A percentile compares a stretch with the other conserved stretches of the same genome.
These are phyloP conservation scores for Musa troglodytarum DNA, from an alignment of 176 grass and related monocot species.

Conservation along the genomic window DNA sequence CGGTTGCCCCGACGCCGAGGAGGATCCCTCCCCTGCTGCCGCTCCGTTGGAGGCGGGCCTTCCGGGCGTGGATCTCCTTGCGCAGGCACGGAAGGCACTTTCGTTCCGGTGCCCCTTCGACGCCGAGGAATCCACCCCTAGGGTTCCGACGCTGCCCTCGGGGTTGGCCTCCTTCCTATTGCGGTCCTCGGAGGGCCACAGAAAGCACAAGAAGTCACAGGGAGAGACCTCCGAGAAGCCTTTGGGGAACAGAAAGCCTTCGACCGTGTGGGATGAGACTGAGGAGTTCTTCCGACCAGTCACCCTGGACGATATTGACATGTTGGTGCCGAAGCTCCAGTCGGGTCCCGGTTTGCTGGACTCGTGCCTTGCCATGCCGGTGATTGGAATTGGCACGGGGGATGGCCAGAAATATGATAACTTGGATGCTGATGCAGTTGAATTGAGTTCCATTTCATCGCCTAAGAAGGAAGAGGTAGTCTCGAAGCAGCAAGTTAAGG, in stretches of 20 bases:
- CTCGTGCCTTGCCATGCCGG: conserved; percentile 45
- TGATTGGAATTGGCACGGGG: conserved; percentile 22
- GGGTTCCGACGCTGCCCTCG: conserved; percentile 60
- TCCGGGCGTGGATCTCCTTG: conserved; percentile 35
- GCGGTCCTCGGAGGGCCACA: conserved; percentile 38
- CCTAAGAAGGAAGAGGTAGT: conserved; percentile 35
- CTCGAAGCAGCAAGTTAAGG: conserved; percentile 10
- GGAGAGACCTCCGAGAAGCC: conserved; percentile 30
- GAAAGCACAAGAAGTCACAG: conserved; percentile 59
- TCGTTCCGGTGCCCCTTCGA: conserved; percentile 73
- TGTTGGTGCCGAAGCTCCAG: conserved; percentile 37
- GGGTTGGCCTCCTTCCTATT: conserved; percentile 56
- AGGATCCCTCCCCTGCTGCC: conserved; percentile 28
- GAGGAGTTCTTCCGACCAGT: conserved; percentile 75
- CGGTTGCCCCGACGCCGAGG: conserved; percentile 25
- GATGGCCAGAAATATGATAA: conserved; percentile 16
- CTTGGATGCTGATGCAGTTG: conserved; percentile 35
- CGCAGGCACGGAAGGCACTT: conserved; percentile 70
- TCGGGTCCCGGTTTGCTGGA: conserved; percentile 27
- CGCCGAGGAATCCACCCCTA: conserved; percentile 43
- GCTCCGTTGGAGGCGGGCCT: background rate
- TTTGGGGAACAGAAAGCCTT: conserved; percentile 22
- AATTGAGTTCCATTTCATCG: conserved; percentile 42
- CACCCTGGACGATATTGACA: conserved; percentile 46
- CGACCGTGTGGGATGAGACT: conserved; percentile 61